Base-by-base conservation (phyloP, 768 basidiomycete species). In the Termitomyces sp. region DNA sequence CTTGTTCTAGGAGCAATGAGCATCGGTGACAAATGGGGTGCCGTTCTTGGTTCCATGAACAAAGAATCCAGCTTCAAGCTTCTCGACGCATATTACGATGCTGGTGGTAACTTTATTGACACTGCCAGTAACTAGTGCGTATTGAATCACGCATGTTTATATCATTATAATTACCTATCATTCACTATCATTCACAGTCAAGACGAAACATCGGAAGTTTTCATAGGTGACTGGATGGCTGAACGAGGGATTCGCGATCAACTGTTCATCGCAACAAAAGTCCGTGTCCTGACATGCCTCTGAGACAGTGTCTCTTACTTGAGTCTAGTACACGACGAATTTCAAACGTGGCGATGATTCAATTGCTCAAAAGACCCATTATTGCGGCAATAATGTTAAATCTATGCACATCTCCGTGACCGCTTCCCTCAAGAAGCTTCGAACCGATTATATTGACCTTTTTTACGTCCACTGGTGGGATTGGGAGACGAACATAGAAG, bases 391-490 rank as follows among this genome's bases (percentile, higher is more conserved):
- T 63, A 73, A 70, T 57, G 56, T 68, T 58, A 82, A 83, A 62
- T 72, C 71, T 3, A 65, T 82, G 64, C 68, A 70, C 26, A 34
- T 80, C 37, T 74, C 75, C 22, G 66, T 82, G 33, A 66, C 72
- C 18, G 76, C 69, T 1, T 78, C 76, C 12, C 68, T 83, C 59
- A 75, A 75, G 69, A 79, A 78, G 61, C 71, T 83, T 1, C 67
- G 75, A 31, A 80, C 77, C 0, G 63, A 65, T 3, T 80, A 79
- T 56, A 76, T 81, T 60, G 81, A 83, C 59, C 62, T 81, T 41
- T 65, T 79, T 9, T 80, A 79, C 61, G 51, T 78, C 3, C 76
- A 80, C 56, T 77, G 71, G 70, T 81, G 82, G 82, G 83, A 85
- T 63, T 83, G 71, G 59, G 67, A 73, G 15, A 81, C 80, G 10